Base-by-base conservation (phyloP, 2,329 filamentous ascomycete species). In the Dactylella cylindrospora region DNA sequence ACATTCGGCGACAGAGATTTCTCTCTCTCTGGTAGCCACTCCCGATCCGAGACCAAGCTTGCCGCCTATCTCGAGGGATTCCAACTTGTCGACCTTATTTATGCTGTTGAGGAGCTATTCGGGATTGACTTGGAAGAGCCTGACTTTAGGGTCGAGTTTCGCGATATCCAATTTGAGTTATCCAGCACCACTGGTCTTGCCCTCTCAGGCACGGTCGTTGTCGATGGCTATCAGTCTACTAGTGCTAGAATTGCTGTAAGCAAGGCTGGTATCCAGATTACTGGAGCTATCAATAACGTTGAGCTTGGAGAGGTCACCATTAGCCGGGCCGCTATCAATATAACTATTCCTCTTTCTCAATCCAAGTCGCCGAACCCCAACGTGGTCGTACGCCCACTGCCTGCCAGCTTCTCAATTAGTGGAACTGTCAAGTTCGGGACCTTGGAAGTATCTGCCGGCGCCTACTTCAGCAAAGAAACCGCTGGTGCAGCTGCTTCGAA, bases 401-500 rank as follows among this genome's bases (percentile, higher is more conserved):
- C 41, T 4, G 41, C 41, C 2, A 45, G 41, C 28, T 45, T 45
- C 20, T 45, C 41, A 1, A 45, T 45, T 12, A 45, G 41, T 13
- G 41, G 41, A 25, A 33, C 13, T 25, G 41, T 45, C 19, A 45
- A 17, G 17, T 45, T 45, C 19, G 19, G 41, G 15, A 31, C 23
- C n/a, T 33, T 45, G 41, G 41, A 45, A 3, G 35, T 45, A 22
- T 45, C 41, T 35, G 41, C 41, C 26, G 41, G 41, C 8, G 23
- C 35, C 5, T 45, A 33, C 41, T 45, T 45, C n/a, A 33, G 41
- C 12, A 35, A 45, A 33, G 15, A 28, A 12, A 6, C 41, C 2
- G 2, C 41, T 7, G 19, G 19, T 12, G 32, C 41, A 8, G 26
- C 41, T 25, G 28, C 41, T 23, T 28, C 20, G 26, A 3, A 19